Base-by-base conservation (phyloP, 305 asterid genomes). In the Fraxinus sp. region DNA sequence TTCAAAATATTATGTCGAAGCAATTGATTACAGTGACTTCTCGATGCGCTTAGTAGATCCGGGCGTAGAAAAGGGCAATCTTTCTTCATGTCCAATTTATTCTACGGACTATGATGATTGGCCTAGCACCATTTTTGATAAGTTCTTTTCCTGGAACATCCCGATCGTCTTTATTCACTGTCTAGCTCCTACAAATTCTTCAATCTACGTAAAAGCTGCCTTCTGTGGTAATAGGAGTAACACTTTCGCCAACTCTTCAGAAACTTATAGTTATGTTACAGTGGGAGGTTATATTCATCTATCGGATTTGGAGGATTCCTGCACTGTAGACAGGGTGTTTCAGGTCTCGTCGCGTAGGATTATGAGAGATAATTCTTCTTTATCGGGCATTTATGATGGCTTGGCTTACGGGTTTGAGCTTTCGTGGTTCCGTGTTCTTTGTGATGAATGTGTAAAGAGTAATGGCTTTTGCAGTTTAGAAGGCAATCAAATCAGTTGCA, bases 391-490 rank as follows among this genome's bases (percentile, higher is more conserved):
- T 35, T 86, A 88, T 41, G 91, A 86, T 3, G 87, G 82, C 7
- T 78, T 94, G 89, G 89, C 84, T 32, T 87, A 90, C 49, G 98
- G 97, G 32, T 86, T 94, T 71, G 94, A 92, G 87, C 87, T 92
- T 41, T 84, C 91, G 2, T 94, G 97, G 97, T 91, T 33, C 80
- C 80, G 83, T 7, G 88, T 83, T 74, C 85, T 85, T 9, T 92
- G 96, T 79, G 88, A 82, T 75, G 87, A 84, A 9, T 92, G 96
- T 87, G 87, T 83, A 64, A 82, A 83, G 64, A 82, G 43, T 9
- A 39, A 77, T 73, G 96, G 95, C n/a, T 26, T 0, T 81, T 91
- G 97, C 89, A 66, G 89, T 64, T 68, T 84, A 13, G 82, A 86
- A 35, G 91, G 90, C 84, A 86, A 81, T 70, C 79, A 46, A 5